Evolutionary conservation across 2,329 filamentous ascomycete species (phyloP).

Genomic region (Clarireedia hainanense): DNA sequence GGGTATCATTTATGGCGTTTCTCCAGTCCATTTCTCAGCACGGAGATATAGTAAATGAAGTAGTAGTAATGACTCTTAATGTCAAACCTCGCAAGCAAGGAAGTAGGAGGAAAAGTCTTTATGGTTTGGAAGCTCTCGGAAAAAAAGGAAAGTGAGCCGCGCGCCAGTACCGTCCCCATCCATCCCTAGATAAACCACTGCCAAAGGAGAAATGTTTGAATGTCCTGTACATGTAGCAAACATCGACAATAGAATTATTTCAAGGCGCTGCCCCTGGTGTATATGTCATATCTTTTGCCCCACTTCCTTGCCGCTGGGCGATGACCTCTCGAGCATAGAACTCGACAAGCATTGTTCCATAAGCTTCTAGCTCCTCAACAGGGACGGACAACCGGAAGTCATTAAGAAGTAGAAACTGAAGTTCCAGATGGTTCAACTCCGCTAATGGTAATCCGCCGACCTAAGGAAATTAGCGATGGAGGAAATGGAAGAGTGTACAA

Average conservation of each 20-base stretch:
- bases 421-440: slow-evolving; percentile 90
- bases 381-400: slow-evolving; percentile 91
- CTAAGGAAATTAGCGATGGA: slow-evolving; percentile 37
- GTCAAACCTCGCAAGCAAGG: neutral
- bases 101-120: neutral
- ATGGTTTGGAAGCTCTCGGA: neutral
- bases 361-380: slow-evolving; percentile 91
- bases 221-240: slow-evolving; percentile 2
- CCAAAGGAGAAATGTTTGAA: neutral
- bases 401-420: slow-evolving; percentile 92
- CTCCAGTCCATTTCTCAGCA: slow-evolving; percentile 1
- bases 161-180: neutral
- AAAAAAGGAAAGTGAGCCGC: neutral
- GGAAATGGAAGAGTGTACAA: slow-evolving; percentile 1
- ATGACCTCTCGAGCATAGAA: slow-evolving; percentile 93
- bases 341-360: slow-evolving; percentile 96
- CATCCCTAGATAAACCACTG: slow-evolving; percentile 1
- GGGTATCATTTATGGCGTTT: slow-evolving; percentile 8
- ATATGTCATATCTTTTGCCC: slow-evolving; percentile 21
- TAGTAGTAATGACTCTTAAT: neutral
- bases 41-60: neutral
- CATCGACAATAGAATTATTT: neutral
- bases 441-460: slow-evolving; percentile 87
- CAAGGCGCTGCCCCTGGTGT: slow-evolving; percentile 13
- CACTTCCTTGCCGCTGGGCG: slow-evolving; percentile 38